A percentile compares a stretch with the other conserved stretches of the same genome.
Evolutionary conservation across 2,329 filamentous ascomycete genomes (phyloP).

Genomic region (Sordariomycetes sp.): DNA sequence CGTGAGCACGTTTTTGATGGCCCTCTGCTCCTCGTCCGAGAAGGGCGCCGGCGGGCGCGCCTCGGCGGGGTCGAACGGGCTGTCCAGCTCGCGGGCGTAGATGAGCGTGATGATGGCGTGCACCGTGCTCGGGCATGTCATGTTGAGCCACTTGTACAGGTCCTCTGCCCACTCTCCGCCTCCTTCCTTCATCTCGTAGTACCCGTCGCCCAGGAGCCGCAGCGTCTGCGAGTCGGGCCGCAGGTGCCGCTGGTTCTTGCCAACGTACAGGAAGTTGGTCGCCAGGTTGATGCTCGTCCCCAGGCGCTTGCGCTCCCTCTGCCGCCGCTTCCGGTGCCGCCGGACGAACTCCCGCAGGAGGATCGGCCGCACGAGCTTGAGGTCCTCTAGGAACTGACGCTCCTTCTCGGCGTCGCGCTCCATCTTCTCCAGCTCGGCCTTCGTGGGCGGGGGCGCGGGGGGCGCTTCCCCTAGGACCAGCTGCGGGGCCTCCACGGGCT

Average conservation of each 20-base stretch:
- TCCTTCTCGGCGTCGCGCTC: background rate
- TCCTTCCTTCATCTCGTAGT: background rate
- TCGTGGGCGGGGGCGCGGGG: no score
- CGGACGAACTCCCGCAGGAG: background rate
- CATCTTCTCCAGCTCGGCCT: background rate
- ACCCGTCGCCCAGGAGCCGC: background rate
- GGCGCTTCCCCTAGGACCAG: no score
- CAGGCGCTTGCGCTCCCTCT: background rate
- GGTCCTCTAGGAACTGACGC: background rate
- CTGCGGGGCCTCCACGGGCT: no score
- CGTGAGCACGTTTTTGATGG: background rate
- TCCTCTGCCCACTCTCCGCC: background rate
- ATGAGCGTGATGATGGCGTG: background rate
- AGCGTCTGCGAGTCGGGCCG: slow-evolving; percentile 4
- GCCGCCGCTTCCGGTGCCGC: background rate
- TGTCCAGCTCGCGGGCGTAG: background rate
- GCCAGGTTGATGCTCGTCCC: background rate
- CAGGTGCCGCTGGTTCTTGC: slow-evolving; percentile 2
- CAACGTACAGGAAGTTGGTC: background rate
- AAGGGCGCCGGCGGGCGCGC: background rate
- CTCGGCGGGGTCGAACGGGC: background rate
- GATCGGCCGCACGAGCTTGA: background rate
- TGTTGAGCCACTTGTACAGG: background rate
- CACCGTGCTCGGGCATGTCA: background rate
- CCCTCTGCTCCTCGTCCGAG: background rate